These are phyloP conservation scores for Penicillium malachiteum DNA, from an alignment of 495 filamentous ascomycete species.

Conservation along the genomic window DNA sequence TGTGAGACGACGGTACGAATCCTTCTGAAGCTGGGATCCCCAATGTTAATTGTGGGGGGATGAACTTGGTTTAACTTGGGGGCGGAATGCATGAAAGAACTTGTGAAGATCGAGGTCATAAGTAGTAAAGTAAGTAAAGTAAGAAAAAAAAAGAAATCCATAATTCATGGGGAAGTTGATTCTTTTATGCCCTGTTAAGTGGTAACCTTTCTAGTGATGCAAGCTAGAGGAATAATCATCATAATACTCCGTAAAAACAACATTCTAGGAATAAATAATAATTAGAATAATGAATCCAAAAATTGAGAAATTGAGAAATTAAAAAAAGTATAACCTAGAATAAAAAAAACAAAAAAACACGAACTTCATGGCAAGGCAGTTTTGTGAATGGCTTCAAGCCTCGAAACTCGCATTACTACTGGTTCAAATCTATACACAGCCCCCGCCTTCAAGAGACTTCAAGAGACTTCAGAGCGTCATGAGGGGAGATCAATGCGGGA, in stretches of 20 bases:
- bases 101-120: not conserved
- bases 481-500: conserved; percentile 18
- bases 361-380: not conserved
- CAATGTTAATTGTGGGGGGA: not conserved
- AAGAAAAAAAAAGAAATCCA: not conserved
- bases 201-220: not conserved
- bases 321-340: too few relatives aligned
- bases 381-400: conserved; percentile 8
- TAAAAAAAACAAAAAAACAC: too few relatives aligned
- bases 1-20: conserved; percentile 24
- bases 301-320: too few relatives aligned
- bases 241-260: too few relatives aligned
- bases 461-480: conserved; percentile 11
- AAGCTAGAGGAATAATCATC: too few relatives aligned
- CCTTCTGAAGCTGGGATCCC: conserved; percentile 1
- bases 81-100: conserved; percentile 3
- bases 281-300: too few relatives aligned
- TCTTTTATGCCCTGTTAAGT: not conserved
- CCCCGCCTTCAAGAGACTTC: conserved; percentile 3
- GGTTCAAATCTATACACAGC: conserved; percentile 6
- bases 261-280: too few relatives aligned
- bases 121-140: too few relatives aligned
- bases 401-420: conserved; percentile 1
- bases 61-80: conserved; percentile 2
- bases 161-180: not conserved